These are phyloP conservation scores for Brasenia schreberi DNA, from an alignment of 164 flowering plant genomes.

Conservation along the genomic window DNA sequence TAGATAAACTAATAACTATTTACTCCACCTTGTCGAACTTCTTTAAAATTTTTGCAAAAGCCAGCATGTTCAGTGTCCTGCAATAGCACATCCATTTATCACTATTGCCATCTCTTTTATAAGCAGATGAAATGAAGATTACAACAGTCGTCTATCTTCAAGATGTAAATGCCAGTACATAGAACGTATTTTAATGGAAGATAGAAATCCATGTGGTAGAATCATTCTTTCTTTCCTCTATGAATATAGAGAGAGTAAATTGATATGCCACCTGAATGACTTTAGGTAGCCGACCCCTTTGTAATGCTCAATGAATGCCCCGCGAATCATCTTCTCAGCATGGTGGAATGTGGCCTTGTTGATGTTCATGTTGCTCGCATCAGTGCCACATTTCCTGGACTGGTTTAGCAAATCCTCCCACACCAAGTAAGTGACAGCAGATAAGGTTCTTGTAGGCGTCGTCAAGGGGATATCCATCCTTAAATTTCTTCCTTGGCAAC, in stretches of 20 bases:
- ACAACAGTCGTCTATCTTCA: too few species aligned
- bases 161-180: too few species aligned
- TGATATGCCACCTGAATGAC: conserved; percentile 49
- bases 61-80: conserved; percentile 97
- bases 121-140: too few species aligned
- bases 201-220: not conserved
- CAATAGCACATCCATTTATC: not conserved
- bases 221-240: too few species aligned
- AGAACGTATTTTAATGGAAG: too few species aligned
- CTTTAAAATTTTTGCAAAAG: conserved; percentile 88
- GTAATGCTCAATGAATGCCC: conserved; percentile 77
- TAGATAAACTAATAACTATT: not conserved
- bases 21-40: conserved; percentile 80
- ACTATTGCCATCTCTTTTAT: too few species aligned
- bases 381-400: conserved; percentile 47
- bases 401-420: conserved; percentile 69
- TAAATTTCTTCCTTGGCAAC: conserved; percentile 65
- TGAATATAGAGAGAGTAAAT: not conserved
- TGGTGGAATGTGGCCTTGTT: conserved; percentile 73
- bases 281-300: conserved; percentile 82
- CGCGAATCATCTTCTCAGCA: conserved; percentile 90
- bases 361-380: conserved; percentile 39
- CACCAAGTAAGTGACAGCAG: conserved; percentile 58
- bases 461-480: conserved; percentile 74
- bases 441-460: conserved; percentile 68